Evolutionary conservation across 345 rosid genomes (phyloP).

Genomic region (Ceriops decandra): DNA sequence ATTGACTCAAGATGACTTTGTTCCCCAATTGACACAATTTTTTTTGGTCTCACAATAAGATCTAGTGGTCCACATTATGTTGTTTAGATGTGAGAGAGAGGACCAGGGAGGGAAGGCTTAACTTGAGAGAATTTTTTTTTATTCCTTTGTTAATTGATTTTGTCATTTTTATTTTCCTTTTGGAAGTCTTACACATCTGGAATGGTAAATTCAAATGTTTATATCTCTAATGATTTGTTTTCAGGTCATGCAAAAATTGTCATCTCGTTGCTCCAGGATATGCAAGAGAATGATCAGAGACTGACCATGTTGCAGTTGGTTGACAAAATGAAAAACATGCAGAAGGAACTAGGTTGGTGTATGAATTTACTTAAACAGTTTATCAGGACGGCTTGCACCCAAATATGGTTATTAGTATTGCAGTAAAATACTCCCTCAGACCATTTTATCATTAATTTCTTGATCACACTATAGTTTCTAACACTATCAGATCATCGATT

Average conservation of each 20-base stretch:
- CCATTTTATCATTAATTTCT: not conserved
- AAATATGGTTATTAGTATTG: no score
- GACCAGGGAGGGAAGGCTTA: no score
- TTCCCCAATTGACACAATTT: not conserved
- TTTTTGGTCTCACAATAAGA: no score
- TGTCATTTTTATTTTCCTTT: not conserved
- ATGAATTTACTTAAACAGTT: constrained; percentile 4
- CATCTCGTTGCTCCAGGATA: constrained; percentile 70
- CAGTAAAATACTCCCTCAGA: not conserved
- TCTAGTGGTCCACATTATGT: no score
- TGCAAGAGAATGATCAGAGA: constrained; percentile 68
- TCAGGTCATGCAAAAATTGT: constrained; percentile 63
- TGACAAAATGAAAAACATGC: constrained; percentile 76
- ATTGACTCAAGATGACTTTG: constrained; percentile 1
- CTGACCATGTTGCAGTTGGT: constrained; percentile 82
- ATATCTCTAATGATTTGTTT: not conserved
- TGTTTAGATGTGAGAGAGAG: no score
- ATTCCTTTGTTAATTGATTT: not conserved
- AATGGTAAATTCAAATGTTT: no score
- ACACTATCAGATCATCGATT: not conserved
- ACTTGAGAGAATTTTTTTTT: no score
- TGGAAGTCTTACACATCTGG: no score
- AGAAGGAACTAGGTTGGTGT: constrained; percentile 67
- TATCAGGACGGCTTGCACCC: not conserved
- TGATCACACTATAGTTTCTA: not conserved